Percentiles rank a stretch among this genome's conserved stretches.
Conservation (phyloP, 208 protist species). For the Leishmania aethiopica region DNA sequence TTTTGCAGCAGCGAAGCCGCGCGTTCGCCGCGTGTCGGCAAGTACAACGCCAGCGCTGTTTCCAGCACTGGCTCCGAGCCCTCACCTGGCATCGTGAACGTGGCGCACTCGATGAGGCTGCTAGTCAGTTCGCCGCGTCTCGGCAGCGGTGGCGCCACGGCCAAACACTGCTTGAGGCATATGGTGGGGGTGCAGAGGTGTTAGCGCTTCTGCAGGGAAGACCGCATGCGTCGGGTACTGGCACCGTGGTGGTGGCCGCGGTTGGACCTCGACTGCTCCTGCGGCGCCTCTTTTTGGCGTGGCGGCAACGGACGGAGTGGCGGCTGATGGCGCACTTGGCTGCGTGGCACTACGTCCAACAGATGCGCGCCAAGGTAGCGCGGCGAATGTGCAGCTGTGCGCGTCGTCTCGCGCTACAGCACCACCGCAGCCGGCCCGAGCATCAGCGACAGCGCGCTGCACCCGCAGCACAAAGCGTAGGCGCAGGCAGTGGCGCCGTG, state of each 20-base stretch:
- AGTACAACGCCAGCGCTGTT: constrained; percentile 19
- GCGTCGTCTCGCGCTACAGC: constrained; percentile 15
- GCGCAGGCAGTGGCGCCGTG: background rate
- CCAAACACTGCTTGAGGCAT: background rate
- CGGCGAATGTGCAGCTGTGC: constrained; percentile 6
- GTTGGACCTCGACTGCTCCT: constrained; percentile 23
- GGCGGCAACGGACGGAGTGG: constrained; percentile 43
- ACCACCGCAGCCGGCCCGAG: constrained; percentile 7
- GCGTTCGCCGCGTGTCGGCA: constrained; percentile 12
- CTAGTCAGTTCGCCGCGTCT: constrained; percentile 15
- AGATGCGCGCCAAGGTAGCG: constrained; percentile 24
- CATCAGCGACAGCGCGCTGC: background rate
- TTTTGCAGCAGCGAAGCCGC: constrained; percentile 19
- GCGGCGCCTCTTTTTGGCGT: constrained; percentile 29
- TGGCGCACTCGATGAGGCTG: constrained; percentile 19
- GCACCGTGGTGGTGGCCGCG: constrained; percentile 17
- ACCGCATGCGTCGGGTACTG: background rate
- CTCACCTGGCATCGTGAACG: constrained; percentile 28
- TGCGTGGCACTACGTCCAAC: constrained; percentile 24
- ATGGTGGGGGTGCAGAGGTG: background rate
- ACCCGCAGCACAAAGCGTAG: background rate
- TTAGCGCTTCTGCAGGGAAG: constrained; percentile 20
- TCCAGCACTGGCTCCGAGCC: constrained; percentile 31
- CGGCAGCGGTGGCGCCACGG: background rate
- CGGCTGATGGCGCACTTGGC: constrained; percentile 46